Percentiles rank a stretch among this genome's conserved stretches.
Evolutionary conservation across 768 basidiomycete genomes (phyloP).

Genomic region (Amanita thiersii): DNA sequence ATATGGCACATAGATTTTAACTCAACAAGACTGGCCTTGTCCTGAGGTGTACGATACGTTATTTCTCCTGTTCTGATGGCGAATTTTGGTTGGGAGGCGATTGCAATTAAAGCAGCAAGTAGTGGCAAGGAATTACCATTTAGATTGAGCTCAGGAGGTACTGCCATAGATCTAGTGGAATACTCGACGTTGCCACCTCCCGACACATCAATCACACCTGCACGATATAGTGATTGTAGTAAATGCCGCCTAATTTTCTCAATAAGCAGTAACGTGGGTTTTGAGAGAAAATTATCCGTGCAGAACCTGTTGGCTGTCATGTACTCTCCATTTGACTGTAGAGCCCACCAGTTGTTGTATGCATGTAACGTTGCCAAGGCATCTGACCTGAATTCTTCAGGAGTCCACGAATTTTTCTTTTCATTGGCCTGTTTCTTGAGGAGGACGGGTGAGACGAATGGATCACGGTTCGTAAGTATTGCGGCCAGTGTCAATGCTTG

Average conservation of each 20-base stretch:
- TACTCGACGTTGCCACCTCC: slow-evolving; percentile 47
- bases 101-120: slow-evolving; percentile 74
- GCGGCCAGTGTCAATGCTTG: slow-evolving; percentile 86
- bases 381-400: slow-evolving; percentile 78
- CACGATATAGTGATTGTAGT: slow-evolving; percentile 65
- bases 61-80: slow-evolving; percentile 67
- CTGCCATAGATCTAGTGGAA: slow-evolving; percentile 25
- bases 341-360: slow-evolving; percentile 72
- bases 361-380: slow-evolving; percentile 71
- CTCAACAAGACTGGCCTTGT: slow-evolving; percentile 44
- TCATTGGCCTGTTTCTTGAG: slow-evolving; percentile 62
- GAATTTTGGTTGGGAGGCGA: slow-evolving; percentile 87
- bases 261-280: slow-evolving; percentile 75
- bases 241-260: slow-evolving; percentile 76
- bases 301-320: slow-evolving; percentile 67
- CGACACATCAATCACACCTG: slow-evolving; percentile 77
- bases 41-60: slow-evolving; percentile 64
- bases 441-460: slow-evolving; percentile 79
- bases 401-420: slow-evolving; percentile 73
- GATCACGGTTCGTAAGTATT: slow-evolving; percentile 82
- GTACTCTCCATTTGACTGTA: slow-evolving; percentile 63
- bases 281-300: slow-evolving; percentile 79
- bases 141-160: slow-evolving; percentile 62
- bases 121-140: slow-evolving; percentile 73
- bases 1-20: slow-evolving; percentile 9